Evolutionary conservation across 306 rosid species (phyloP).

Genomic region (Corylus avellana): DNA sequence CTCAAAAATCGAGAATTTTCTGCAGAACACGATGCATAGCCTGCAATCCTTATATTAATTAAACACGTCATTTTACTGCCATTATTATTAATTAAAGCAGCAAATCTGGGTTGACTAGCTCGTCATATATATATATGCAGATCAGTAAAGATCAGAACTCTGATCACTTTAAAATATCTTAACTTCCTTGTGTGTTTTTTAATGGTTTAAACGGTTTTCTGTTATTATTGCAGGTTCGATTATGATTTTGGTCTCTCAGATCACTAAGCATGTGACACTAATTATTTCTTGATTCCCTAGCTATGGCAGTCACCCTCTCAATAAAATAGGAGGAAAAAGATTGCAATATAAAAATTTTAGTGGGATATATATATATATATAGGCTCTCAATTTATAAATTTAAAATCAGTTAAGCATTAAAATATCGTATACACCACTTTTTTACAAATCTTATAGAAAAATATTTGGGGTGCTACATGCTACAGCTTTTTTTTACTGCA

Average conservation of each 20-base stretch:
- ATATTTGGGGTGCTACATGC: too few species aligned
- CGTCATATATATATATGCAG: neutral
- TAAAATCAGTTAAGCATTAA: too few species aligned
- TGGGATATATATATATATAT: too few species aligned
- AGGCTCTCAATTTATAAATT: too few species aligned
- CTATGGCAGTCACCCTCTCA: neutral
- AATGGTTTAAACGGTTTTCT: conserved; percentile 29
- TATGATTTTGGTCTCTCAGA: conserved; percentile 27
- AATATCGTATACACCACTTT: too few species aligned
- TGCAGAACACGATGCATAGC: conserved; percentile 16
- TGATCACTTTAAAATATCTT: conserved; percentile 24
- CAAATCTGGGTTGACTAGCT: neutral
- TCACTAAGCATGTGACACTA: conserved; percentile 34
- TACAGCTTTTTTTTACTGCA: too few species aligned
- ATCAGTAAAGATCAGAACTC: conserved; percentile 26
- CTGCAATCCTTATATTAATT: neutral
- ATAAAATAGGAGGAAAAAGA: neutral
- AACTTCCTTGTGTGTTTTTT: neutral
- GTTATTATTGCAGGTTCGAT: conserved; percentile 22
- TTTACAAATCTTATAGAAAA: too few species aligned
- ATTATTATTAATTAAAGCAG: conserved; percentile 3
- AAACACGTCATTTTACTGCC: conserved; percentile 11
- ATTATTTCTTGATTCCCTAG: conserved; percentile 21
- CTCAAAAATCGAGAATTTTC: neutral
- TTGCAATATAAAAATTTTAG: too few species aligned